Evolutionary conservation across 2,329 filamentous ascomycete species (phyloP), one percentile per base, ranked within the genome.

Genomic region (Microdochium trichocladiopsis): DNA sequence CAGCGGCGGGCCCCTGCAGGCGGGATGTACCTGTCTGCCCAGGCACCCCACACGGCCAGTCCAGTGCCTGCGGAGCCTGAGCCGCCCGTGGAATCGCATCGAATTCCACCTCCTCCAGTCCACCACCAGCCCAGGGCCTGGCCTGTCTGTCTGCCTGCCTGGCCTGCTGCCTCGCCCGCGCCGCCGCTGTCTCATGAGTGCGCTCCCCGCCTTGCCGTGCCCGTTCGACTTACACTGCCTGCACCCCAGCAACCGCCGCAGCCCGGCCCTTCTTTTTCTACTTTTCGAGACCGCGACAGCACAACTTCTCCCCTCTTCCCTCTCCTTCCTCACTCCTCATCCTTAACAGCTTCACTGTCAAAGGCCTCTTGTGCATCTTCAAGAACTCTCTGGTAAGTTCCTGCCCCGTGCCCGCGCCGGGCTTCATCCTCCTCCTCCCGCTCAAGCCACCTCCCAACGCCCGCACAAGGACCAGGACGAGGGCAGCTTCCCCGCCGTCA

Each of bases 321-420:
- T 45, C 41, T 45, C 21, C 22, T 45, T 23, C 41, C 22, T 23
- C 41, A 4, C 12, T 23, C 41, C 41, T 45, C 41, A 8, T 22
- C 18, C 41, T 18, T 45, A 16, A 45, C 16, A 45, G 41, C 41
- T 45, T 45, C 41, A 45, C 12, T 45, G 41, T 18, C 41, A 45
- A 16, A 21, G 41, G 41, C 41, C 41, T 45, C 41, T 45, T 8
- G 41, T 45, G 41, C 41, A 12, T 22, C 12, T 8, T 22, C 41
- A 45, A 45, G 41, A 45, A 45, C 41, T 45, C 41, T 45, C 41
- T 45, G 41, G 41, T 45, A 45, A 23, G 41, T 45, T 45, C 41
- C 21, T 23, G 3, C 41, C 41, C 41, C 16, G 16, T 45, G 41
- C 21, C n/a, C 41, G 41, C 41, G n/a, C n/a, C n/a, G n/a, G n/a